Percentiles rank a stretch among this genome's conserved stretches.
phyloP scores from a whole-genome alignment of 257 asterid species.

The Mentha longifolia region DNA sequence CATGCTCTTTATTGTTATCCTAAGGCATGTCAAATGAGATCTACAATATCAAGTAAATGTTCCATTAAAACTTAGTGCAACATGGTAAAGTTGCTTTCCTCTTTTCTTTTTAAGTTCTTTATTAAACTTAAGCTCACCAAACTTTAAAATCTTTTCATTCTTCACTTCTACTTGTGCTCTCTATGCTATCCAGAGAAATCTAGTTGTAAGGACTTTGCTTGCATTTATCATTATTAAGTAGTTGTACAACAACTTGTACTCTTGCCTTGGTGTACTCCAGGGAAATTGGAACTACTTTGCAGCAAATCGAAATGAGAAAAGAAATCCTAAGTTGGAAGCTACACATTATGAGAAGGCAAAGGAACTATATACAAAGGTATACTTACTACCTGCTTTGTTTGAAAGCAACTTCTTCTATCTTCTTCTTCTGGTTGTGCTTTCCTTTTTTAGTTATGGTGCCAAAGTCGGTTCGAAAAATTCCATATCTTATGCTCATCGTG shows the following conservation, averaged over 20 bases:
- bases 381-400: conserved; percentile 28
- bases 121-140: neutral
- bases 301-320: conserved; percentile 86
- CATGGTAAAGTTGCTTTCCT: conserved; percentile 15
- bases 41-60: neutral
- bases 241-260: conserved; percentile 26
- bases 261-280: conserved; percentile 47
- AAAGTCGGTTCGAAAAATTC: neutral
- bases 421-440: neutral
- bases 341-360: conserved; percentile 97
- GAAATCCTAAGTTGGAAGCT: conserved; percentile 90
- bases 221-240: conserved; percentile 26
- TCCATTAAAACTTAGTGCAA: neutral
- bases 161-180: conserved; percentile 12
- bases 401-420: conserved; percentile 34
- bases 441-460: neutral
- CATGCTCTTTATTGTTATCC: neutral
- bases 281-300: conserved; percentile 98
- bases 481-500: conserved; percentile 8
- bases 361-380: conserved; percentile 92
- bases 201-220: conserved; percentile 25
- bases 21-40: neutral
- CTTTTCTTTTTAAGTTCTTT: conserved; percentile 10
- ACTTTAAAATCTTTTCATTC: conserved; percentile 4
- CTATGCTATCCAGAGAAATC: neutral